Percentiles rank a stretch among this genome's conserved stretches.
These are phyloP conservation scores for Trichothecium sympodiale DNA, from an alignment of 2,329 filamentous ascomycete genomes.

Conservation along the genomic window DNA sequence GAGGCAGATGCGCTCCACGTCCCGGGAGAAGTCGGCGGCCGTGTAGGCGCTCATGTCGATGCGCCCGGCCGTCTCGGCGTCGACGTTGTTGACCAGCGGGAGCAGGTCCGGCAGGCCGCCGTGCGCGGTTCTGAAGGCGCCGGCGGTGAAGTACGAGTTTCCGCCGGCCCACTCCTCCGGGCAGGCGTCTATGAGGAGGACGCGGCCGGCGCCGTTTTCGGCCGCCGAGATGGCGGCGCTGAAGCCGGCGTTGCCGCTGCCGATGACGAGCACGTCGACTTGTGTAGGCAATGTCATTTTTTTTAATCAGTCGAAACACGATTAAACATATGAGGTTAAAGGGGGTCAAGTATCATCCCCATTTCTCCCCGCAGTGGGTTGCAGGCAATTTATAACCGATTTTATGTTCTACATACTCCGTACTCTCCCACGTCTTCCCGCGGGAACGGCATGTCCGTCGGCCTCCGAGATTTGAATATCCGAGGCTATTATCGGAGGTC, in stretches of 20 bases:
- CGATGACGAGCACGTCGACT: conserved; percentile 40
- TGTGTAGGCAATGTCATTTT: conserved; percentile 1
- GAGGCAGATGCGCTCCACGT: conserved; percentile 44
- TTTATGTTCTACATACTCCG: too few relatives aligned
- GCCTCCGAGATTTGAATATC: too few relatives aligned
- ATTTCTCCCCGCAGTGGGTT: too few relatives aligned
- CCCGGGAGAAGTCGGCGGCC: conserved; percentile 37
- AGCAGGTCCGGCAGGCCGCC: conserved; percentile 44
- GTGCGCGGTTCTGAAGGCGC: conserved; percentile 48
- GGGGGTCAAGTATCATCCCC: neutral
- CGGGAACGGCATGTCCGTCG: too few relatives aligned
- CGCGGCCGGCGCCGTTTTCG: conserved; percentile 28
- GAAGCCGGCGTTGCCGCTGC: conserved; percentile 55
- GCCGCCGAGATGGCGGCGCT: conserved; percentile 45
- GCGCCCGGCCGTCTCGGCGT: conserved; percentile 25
- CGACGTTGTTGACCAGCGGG: conserved; percentile 49
- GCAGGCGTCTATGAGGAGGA: conserved; percentile 50
- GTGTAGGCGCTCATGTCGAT: conserved; percentile 52
- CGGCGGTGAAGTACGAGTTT: conserved; percentile 56
- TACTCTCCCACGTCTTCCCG: too few relatives aligned
- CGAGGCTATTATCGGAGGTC: too few relatives aligned
- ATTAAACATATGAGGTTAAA: neutral
- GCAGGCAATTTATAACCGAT: too few relatives aligned
- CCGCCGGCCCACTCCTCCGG: conserved; percentile 49
- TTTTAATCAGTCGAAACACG: neutral